Evolutionary conservation across 345 rosid genomes (phyloP), one percentile per base, ranked within the genome.

Genomic region (Litchi chinensis): DNA sequence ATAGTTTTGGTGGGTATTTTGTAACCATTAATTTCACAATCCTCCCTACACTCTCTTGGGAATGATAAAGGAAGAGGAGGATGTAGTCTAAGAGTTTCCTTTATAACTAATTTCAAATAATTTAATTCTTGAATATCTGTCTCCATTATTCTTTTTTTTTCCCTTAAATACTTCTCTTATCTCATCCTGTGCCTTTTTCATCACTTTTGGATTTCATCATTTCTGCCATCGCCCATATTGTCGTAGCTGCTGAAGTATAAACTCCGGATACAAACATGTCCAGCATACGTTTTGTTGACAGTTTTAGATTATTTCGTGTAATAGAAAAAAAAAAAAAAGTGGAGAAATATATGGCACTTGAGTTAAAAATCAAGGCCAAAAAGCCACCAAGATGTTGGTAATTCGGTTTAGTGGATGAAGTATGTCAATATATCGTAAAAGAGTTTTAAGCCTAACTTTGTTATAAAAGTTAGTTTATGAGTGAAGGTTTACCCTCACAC

Each of bases 151-250:
- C 24, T 72, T 5, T 48, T 78, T 78, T 12, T 73, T 80, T 24
- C 62, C 68, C 52, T 26, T 60, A 7, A 16, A n/a, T 9, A 32
- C 37, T 70, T 80, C 79, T 44, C 22, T 78, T 44, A 59, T 70
- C 75, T 12, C 83, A 40, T 9, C 75, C 46, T 81, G 80, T 12
- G 56, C 80, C 76, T 76, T 84, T 68, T 76, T 28, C 84, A 81
- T 75, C n/a, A 71, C 46, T 48, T 41, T 72, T 32, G 80, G 80
- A 40, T 66, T 26, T 76, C 5, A 52, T 32, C 37, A 81, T 65
- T 50, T 80, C 81, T 1, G 83, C 40, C 86, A 83, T 83, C 22
- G 86, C 84, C 84, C 86, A 77, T 13, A n/a, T 60, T 65, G 77
- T 6, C 0, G 76, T 28, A 28, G 24, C n/a, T 21, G 80, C 68